Percentiles rank a stretch among this genome's conserved stretches.
These are phyloP conservation scores for Mortierella sp. DNA, from an alignment of 371 early-diverging fungal species.

Conservation along the genomic window DNA sequence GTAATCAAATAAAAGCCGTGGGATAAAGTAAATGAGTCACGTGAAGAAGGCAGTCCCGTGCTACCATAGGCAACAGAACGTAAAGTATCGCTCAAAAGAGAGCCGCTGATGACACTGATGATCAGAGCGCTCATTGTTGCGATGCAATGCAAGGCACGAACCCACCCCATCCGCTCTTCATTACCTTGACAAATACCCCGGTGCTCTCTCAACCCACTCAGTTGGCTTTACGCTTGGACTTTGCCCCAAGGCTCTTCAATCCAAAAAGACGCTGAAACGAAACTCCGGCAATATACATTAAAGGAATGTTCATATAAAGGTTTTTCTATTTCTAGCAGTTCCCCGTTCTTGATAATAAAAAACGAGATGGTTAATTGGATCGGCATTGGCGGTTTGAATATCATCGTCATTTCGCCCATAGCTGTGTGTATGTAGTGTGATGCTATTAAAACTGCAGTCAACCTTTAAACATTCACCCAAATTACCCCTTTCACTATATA, in stretches of 20 bases:
- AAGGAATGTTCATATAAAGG: neutral
- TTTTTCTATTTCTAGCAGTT: neutral
- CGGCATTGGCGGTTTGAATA: too few relatives aligned
- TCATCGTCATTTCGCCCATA: too few relatives aligned
- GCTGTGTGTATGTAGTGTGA: neutral
- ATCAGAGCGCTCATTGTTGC: slow-evolving; percentile 25
- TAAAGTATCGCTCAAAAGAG: neutral
- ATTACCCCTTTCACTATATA: too few relatives aligned
- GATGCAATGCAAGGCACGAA: slow-evolving; percentile 6
- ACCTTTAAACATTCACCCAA: too few relatives aligned
- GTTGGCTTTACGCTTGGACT: neutral
- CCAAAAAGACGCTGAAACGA: neutral
- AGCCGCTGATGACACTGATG: slow-evolving; percentile 2
- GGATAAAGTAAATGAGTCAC: too few relatives aligned
- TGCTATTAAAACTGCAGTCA: neutral
- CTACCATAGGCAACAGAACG: neutral
- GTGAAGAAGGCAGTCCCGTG: neutral
- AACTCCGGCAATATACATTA: neutral
- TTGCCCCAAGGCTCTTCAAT: neutral
- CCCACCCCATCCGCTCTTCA: neutral
- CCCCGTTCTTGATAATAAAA: too few relatives aligned
- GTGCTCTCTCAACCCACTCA: slow-evolving; percentile 1
- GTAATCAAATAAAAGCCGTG: too few relatives aligned
- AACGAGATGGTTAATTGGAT: too few relatives aligned
- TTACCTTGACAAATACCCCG: neutral